Conservation (phyloP, 169 alveolate genomes). For the Cryptosporidium bovis region DNA sequence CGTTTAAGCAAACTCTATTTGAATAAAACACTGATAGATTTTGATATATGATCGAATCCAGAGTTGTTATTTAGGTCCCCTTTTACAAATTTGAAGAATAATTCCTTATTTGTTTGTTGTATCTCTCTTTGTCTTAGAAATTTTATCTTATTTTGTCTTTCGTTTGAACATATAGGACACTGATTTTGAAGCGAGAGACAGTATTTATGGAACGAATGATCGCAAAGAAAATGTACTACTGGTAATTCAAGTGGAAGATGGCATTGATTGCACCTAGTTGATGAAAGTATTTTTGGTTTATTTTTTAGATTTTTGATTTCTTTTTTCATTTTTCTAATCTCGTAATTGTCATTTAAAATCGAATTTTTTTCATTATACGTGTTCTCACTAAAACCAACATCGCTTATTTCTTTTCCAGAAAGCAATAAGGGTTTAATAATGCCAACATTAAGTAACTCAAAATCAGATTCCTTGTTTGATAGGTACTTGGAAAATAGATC, state of each 20-base stretch:
- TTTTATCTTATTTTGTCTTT: slow-evolving; percentile 25
- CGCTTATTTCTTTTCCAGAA: neutral
- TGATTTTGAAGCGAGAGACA: slow-evolving; percentile 53
- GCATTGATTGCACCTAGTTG: slow-evolving; percentile 66
- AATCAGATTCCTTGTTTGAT: neutral
- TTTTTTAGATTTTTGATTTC: slow-evolving; percentile 25
- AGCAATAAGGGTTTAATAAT: slow-evolving; percentile 29
- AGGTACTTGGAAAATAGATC: slow-evolving; percentile 57
- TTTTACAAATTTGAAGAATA: slow-evolving; percentile 52
- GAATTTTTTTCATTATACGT: neutral
- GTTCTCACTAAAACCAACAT: slow-evolving; percentile 16
- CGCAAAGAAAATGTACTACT: slow-evolving; percentile 52
- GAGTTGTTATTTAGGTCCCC: slow-evolving; percentile 41
- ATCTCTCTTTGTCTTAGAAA: slow-evolving; percentile 57
- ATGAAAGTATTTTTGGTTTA: slow-evolving; percentile 22
- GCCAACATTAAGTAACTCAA: slow-evolving; percentile 7
- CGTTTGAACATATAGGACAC: slow-evolving; percentile 59
- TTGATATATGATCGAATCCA: slow-evolving; percentile 67
- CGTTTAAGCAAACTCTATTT: slow-evolving; percentile 4
- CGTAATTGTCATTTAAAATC: slow-evolving; percentile 17
- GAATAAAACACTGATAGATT: slow-evolving; percentile 58
- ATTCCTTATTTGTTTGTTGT: slow-evolving; percentile 51
- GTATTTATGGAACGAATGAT: slow-evolving; percentile 71
- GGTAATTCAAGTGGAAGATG: slow-evolving; percentile 68
- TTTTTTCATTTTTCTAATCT: slow-evolving; percentile 25